Base-by-base conservation (phyloP, 306 rosid species). In the Glycyrrhiza uralensis region DNA sequence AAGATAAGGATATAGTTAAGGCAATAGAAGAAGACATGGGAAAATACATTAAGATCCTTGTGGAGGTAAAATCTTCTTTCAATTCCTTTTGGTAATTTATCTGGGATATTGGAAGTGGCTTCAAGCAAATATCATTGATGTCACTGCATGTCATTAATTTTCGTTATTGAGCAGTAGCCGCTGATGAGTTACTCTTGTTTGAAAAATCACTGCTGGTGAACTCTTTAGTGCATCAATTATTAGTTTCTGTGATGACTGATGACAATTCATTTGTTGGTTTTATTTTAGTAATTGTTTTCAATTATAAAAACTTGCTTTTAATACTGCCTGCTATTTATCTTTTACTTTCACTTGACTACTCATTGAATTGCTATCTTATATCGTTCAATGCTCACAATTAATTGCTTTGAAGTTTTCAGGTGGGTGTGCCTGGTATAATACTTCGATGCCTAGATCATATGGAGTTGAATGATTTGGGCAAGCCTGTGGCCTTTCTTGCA, bases 401-500 rank as follows among this genome's bases (percentile, higher is more conserved):
- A 63, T 35, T 78, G 17, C 62, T 88, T 77, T 70, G 55, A 72
- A 52, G 6, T 60, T 82, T 87, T 73, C 92, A 94, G 98, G 91
- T 86, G 55, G 97, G 98, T 78, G 90, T 87, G 69, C 92, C 97
- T 58, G 78, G 77, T 61, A 76, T 81, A 72, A 69, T 91, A 58
- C 87, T 94, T 72, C 83, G 85, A 49, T 87, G 99, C 79, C 79
- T 89, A 79, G 96, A 87, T 33, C 85, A 78, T 79, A 65, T 85
- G 81, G 97, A 91, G 66, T 73, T 81, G 64, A 86, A 76, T 67
- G 92, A 91, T 65, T 72, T 86, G 64, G 95, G 95, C 20, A 87
- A 88, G 76, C 91, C 99, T 1, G 91, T 91, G 65, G 99, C 99
- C 61, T 94, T 91, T 75, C 88, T 94, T 13, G 99, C 99, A 24